Base-by-base conservation (phyloP, 75 land plant genomes). In the Cunninghamia lanceolata region DNA sequence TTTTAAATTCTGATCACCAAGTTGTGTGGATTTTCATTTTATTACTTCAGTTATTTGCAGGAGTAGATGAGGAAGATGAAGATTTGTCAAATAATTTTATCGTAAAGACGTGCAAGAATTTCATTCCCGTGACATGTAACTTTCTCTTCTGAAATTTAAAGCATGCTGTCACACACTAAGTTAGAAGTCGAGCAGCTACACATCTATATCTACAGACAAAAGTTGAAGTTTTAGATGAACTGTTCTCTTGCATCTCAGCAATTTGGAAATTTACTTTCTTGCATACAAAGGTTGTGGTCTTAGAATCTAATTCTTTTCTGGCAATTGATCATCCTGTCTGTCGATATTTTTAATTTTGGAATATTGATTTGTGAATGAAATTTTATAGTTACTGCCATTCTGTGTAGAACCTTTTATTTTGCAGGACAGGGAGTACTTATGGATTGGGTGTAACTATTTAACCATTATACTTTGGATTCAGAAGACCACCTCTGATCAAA, bases 21-120 rank as follows among this genome's bases (percentile, higher is more conserved):
- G 80, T 79, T 82, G 47, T 68, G n/a, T 46, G 43, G 9, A 63
- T 71, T 88, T 47, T 47, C 50, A 47, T 47, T 47, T 66, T 36
- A 47, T 88, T 88, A 15, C 87, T 79, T 75, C 92, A 95, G 99
- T 86, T 98, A 45, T 93, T 98, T 88, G 68, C 88, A 75, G 85
- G 75, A 83, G 98, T 84, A 82, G 84, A 92, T 34, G 97, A 92
- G 3, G 99, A 93, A 77, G 96, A 95, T 36, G 86, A 88, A 19
- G 99, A 98, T 82, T 89, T 98, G 25, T 93, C 99, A 19, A 77
- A 96, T 75, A 98, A 98, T 85, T 98, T 95, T 83, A 89, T 98
- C 45, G 97, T 98, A 70, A 98, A 95, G 84, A 89, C 93, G 38
- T 98, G 99, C 91, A 93, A 93, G 89, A 94, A 88, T 85, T 94